phyloP scores from a whole-genome alignment of 2,329 filamentous ascomycete species.

The Sporothrix schenckii region DNA sequence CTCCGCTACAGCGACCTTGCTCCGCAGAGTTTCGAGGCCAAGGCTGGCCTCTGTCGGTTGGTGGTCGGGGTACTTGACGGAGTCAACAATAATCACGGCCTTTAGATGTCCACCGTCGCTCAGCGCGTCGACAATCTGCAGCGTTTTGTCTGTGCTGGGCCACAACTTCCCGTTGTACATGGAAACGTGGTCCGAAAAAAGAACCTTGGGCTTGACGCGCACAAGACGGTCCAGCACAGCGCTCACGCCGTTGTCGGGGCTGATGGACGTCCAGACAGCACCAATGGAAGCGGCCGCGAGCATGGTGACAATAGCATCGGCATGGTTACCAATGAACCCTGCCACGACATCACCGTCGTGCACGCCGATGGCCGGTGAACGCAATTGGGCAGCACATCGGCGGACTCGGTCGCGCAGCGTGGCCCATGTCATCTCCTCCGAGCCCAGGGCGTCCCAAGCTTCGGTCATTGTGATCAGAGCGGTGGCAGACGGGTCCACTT shows the following conservation, averaged over 20 bases:
- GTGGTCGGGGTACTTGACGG: slow-evolving; percentile 42
- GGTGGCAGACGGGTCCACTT: slow-evolving; percentile 60
- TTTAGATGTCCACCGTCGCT: slow-evolving; percentile 62
- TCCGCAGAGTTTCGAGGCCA: slow-evolving; percentile 48
- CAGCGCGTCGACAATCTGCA: slow-evolving; percentile 71
- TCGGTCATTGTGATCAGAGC: slow-evolving; percentile 86
- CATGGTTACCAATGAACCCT: slow-evolving; percentile 86
- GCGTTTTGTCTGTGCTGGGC: slow-evolving; percentile 75
- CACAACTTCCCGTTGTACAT: slow-evolving; percentile 92
- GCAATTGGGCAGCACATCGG: slow-evolving; percentile 69
- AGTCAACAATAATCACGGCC: slow-evolving; percentile 74
- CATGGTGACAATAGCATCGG: slow-evolving; percentile 84
- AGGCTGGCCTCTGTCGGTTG: slow-evolving; percentile 42
- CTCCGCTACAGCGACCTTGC: slow-evolving; percentile 47
- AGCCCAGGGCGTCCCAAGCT: slow-evolving; percentile 54
- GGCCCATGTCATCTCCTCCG: slow-evolving; percentile 66
- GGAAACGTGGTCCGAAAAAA: slow-evolving; percentile 86
- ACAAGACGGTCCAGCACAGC: slow-evolving; percentile 84
- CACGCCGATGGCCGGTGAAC: slow-evolving; percentile 61
- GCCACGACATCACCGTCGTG: slow-evolving; percentile 60
- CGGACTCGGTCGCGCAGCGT: slow-evolving; percentile 78
- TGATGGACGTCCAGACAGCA: slow-evolving; percentile 90
- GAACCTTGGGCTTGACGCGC: slow-evolving; percentile 79
- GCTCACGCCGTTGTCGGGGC: slow-evolving; percentile 87
- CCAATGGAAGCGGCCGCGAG: slow-evolving; percentile 80